Conservation (phyloP, 176 grass and related monocot genomes). For the Eleusine indica region DNA sequence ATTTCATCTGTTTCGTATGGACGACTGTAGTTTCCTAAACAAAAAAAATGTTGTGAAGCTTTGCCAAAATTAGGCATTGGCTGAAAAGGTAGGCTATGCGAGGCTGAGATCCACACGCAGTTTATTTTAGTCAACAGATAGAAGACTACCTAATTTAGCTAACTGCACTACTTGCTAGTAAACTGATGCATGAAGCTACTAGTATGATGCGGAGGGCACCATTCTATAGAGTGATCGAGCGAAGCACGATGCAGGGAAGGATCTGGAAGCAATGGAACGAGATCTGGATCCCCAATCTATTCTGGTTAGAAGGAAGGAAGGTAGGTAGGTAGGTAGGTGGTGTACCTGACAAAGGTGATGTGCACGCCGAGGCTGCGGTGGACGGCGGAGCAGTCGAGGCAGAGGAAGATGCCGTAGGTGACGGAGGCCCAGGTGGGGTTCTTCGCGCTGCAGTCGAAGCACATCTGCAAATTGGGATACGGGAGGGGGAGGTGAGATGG, state of each 20-base stretch:
- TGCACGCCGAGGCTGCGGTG: constrained; percentile 86
- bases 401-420: constrained; percentile 91
- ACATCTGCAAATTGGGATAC: constrained; percentile 42
- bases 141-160: neutral
- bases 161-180: neutral
- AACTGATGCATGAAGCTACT: neutral
- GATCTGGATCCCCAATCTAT: neutral
- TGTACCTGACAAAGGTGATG: constrained; percentile 79
- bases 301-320: rapidly evolving
- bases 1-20: neutral
- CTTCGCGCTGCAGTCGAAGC: constrained; percentile 89
- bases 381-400: constrained; percentile 87
- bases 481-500: neutral
- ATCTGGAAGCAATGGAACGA: neutral
- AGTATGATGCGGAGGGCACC: neutral
- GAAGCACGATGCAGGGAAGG: neutral
- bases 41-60: no score
- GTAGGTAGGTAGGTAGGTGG: no score
- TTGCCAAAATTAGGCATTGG: neutral
- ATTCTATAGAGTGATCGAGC: neutral
- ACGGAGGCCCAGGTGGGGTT: constrained; percentile 91
- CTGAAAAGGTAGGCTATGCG: neutral
- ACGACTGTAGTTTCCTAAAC: neutral
- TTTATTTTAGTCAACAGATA: neutral
- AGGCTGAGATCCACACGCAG: neutral